Evolutionary conservation across 2,329 filamentous ascomycete species (phyloP).

Genomic region (Calonectria pteridis): DNA sequence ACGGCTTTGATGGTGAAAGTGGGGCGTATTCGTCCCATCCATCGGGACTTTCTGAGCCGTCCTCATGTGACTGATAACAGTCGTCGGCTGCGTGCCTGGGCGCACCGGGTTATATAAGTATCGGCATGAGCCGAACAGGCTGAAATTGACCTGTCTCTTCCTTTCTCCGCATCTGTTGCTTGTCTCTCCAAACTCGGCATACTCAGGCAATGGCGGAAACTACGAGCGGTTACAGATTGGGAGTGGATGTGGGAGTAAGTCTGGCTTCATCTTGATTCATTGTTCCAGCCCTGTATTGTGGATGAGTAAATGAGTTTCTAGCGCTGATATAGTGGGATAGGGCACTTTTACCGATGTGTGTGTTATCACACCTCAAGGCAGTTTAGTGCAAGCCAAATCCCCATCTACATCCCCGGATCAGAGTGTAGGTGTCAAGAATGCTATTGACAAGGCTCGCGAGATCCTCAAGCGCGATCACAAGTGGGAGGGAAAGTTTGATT

Average conservation of each 20-base stretch:
- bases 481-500: not conserved
- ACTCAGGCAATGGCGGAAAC: not conserved
- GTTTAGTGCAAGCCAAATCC: not conserved
- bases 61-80: not conserved
- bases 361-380: not conserved
- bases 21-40: not conserved
- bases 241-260: not conserved
- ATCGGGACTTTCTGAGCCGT: not conserved
- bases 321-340: not conserved
- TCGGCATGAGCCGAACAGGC: not conserved
- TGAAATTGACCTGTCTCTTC: not conserved
- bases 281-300: not conserved
- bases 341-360: not conserved
- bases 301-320: not conserved
- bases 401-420: not conserved
- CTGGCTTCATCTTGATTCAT: not conserved
- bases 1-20: not conserved
- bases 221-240: not conserved
- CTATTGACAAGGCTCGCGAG: not conserved
- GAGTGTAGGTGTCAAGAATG: not conserved
- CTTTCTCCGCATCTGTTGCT: not conserved
- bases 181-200: not conserved
- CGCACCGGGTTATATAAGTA: not conserved
- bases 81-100: not conserved
- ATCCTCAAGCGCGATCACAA: not conserved